Percentiles rank a stretch among this genome's conserved stretches.
phyloP scores from a whole-genome alignment of 768 basidiomycete genomes.

The Phanerochaete sordida region DNA sequence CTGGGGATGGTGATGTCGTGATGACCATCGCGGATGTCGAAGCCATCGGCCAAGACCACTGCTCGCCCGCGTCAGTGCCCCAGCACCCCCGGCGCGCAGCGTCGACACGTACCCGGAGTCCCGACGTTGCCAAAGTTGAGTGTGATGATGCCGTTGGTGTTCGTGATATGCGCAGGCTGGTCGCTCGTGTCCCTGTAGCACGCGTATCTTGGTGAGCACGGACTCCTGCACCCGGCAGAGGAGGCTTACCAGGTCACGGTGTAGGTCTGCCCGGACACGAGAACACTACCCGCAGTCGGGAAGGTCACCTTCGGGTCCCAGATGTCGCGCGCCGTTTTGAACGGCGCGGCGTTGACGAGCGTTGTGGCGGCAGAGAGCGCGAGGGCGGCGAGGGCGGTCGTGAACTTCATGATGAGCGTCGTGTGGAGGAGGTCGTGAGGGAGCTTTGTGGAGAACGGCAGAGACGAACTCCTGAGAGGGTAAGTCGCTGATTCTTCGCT shows the following conservation, averaged over 20 bases:
- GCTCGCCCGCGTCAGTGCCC: neutral
- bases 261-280: constrained; percentile 36
- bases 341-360: constrained; percentile 25
- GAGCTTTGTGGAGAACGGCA: too few species aligned
- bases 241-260: constrained; percentile 42
- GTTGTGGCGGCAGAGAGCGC: constrained; percentile 15
- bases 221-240: neutral
- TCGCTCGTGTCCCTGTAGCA: constrained; percentile 35
- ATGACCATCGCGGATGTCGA: constrained; percentile 3
- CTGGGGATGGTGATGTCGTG: neutral
- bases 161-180: constrained; percentile 37
- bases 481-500: too few species aligned
- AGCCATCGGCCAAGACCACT: constrained; percentile 2
- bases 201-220: too few species aligned
- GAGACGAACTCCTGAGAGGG: too few species aligned
- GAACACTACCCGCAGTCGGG: constrained; percentile 34
- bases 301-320: constrained; percentile 40
- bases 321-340: constrained; percentile 31
- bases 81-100: constrained; percentile 18
- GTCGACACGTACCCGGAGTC: constrained; percentile 14
- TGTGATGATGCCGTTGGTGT: constrained; percentile 21
- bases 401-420: constrained; percentile 16
- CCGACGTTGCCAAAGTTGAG: neutral
- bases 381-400: constrained; percentile 17
- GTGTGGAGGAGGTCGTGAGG: too few species aligned